Conservation (phyloP, 2,329 filamentous ascomycete species). For the Fusarium piperis region DNA sequence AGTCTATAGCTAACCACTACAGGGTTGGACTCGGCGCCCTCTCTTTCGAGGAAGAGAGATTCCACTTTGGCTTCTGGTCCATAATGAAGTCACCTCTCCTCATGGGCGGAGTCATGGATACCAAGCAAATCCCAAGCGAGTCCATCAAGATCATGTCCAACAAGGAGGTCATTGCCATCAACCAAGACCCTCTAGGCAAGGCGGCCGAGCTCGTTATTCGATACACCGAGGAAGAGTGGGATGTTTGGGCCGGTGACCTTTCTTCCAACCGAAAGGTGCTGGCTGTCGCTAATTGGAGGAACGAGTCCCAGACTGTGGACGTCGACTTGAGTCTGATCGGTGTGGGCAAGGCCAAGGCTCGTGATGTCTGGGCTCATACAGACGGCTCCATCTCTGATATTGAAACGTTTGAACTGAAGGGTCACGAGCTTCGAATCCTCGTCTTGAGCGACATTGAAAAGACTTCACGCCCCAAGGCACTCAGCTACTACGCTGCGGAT, state of each 20-base stretch:
- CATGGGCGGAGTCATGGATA: constrained; percentile 57
- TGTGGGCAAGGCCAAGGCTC: constrained; percentile 49
- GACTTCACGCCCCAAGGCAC: constrained; percentile 31
- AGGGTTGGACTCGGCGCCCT: constrained; percentile 59
- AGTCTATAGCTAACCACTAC: background rate
- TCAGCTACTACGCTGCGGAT: constrained; percentile 52
- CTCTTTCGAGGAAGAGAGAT: constrained; percentile 58
- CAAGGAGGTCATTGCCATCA: constrained; percentile 64
- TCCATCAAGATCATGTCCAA: constrained; percentile 59
- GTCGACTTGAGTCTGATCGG: constrained; percentile 54
- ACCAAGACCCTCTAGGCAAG: constrained; percentile 63
- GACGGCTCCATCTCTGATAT: constrained; percentile 48
- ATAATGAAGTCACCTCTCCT: constrained; percentile 61
- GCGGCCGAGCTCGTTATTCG: constrained; percentile 61
- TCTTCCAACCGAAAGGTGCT: constrained; percentile 55
- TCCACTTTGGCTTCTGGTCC: constrained; percentile 63
- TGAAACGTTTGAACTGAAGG: constrained; percentile 46
- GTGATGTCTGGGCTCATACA: constrained; percentile 52
- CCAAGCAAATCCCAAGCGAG: constrained; percentile 47
- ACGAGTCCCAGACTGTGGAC: constrained; percentile 52
- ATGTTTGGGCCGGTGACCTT: constrained; percentile 61
- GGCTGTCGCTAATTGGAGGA: constrained; percentile 61
- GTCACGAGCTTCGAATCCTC: constrained; percentile 53
- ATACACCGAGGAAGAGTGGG: constrained; percentile 59
- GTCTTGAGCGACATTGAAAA: constrained; percentile 49